A percentile compares a stretch with the other conserved stretches of the same genome.
These are phyloP conservation scores for Magnusiomyces fungicola DNA, from an alignment of 1,139 yeast genomes.

Conservation along the genomic window DNA sequence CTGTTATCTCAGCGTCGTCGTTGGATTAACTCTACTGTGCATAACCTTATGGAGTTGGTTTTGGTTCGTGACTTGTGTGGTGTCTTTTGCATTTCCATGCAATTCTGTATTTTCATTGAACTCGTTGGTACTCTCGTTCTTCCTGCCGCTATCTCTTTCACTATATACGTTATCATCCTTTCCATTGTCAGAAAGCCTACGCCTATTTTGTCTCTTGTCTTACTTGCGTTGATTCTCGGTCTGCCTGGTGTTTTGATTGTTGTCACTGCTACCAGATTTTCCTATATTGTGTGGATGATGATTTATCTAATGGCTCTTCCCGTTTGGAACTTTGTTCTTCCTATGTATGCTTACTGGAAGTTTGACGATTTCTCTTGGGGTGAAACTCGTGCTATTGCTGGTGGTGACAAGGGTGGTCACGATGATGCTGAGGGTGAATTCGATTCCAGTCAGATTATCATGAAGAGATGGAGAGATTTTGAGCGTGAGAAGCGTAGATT, in stretches of 20 bases:
- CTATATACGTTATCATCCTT: constrained; percentile 69
- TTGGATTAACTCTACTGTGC: constrained; percentile 97
- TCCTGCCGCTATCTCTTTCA: constrained; percentile 87
- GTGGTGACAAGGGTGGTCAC: constrained; percentile 59
- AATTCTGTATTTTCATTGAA: constrained; percentile 82
- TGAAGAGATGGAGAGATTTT: constrained; percentile 93
- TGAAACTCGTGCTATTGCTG: constrained; percentile 82
- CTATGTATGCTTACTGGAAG: constrained; percentile 89
- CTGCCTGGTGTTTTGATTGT: constrained; percentile 82
- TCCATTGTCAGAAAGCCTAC: constrained; percentile 79
- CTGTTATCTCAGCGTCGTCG: constrained; percentile 92
- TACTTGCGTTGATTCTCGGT: constrained; percentile 79
- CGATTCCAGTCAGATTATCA: constrained; percentile 77
- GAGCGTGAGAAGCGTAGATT: constrained; percentile 48
- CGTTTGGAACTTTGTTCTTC: constrained; percentile 89
- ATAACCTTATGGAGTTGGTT: constrained; percentile 85
- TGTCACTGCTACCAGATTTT: constrained; percentile 74
- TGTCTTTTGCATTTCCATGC: constrained; percentile 96
- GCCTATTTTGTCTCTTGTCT: constrained; percentile 69
- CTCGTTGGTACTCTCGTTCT: constrained; percentile 84
- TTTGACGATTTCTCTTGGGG: constrained; percentile 99
- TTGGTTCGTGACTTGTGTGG: constrained; percentile 91
- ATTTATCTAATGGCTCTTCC: constrained; percentile 80
- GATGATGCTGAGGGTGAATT: constrained; percentile 71
- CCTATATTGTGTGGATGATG: constrained; percentile 75